Base-by-base conservation (phyloP, 352 stramenopile genomes). In the Globisporangium cystogenes region DNA sequence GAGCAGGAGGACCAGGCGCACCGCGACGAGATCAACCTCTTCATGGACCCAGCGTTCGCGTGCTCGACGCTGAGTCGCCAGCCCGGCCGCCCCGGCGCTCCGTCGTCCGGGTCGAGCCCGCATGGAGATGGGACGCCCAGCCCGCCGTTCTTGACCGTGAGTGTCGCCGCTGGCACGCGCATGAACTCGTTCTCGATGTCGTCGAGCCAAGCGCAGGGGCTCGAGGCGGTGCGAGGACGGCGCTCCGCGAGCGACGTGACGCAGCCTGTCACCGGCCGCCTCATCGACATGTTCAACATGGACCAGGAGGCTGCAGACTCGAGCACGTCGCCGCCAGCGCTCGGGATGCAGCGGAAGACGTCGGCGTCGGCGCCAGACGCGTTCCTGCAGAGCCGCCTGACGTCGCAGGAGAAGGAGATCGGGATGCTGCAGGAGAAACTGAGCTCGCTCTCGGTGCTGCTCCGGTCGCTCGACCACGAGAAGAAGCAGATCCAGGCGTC, bases 401-500 rank as follows among this genome's bases (percentile, higher is more conserved):
- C 61, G 26, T 76, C 82, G 1, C 77, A 91, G 50, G 72, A 85
- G 26, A 82, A 80, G 42, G 76, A 90, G 40, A 83, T 90, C 21
- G 42, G 40, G 5, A 89, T 86, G 72, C 65, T 93, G 1, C 76
- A 77, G 57, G 72, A 87, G 31, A 93, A 93, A 40, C 51, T 91
- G 20, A 65, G 66, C 1, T 82, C 78, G 0, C 59, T 89, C 36
- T 85, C 80, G 5, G 69, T 90, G 41, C 58, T 84, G 26, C 46
- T 90, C 1, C 85, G 85, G 54, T 54, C 76, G n/a, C 67, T 67
- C 1, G 76, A 86, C 3, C 74, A 89, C 36, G 80, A 93, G 42
- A 87, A 83, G n/a, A 59, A 63, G 12, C 68, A 80, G 37, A 45
- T 90, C 2, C 45, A 55, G 2, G 64, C 68, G n/a, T 70, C 76